Base-by-base conservation (phyloP, 371 early-diverging fungal genomes). In the Mortierella sp. region DNA sequence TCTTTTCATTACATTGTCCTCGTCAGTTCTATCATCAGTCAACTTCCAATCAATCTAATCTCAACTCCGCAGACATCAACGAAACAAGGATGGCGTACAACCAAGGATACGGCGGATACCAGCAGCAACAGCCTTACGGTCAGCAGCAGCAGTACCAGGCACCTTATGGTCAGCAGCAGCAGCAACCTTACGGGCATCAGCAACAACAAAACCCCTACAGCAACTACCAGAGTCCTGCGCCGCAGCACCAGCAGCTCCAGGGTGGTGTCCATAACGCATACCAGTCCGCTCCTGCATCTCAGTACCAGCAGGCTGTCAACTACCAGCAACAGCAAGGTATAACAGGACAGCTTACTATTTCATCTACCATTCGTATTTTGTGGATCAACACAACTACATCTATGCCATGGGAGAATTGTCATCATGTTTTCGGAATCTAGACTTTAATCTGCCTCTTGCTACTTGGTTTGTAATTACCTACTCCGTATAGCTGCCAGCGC, bases 281-380 rank as follows among this genome's bases (percentile, higher is more conserved):
- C 39, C 50, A 50, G 30, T 31, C 56, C 14, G 14, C 6, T 46
- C 56, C 11, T 46, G 44, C 47, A 14, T 43, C 42, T 27, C 59
- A 58, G 37, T 53, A 67, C 55, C 59, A 67, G 43, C 67, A 56
- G 55, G 54, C 53, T 14, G 52, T 51, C 52, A 60, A 64, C 37
- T 57, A 65, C 50, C 65, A 59, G 42, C 68, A 59, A 37, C 56
- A 65, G 27, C 28, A 37, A n/a, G 47, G 64, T 64, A 64, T 24
- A 30, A 43, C 19, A n/a, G n/a, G n/a, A n/a, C n/a, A n/a, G n/a
- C n/a, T n/a, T n/a, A n/a, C n/a, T n/a, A n/a, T n/a, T n/a, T n/a
- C n/a, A n/a, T n/a, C n/a, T n/a, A n/a, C n/a, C n/a, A n/a, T n/a
- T n/a, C n/a, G n/a, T n/a, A n/a, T n/a, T n/a, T 39, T 39, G 39